Conservation (phyloP, 495 filamentous ascomycete genomes). For the Astrothelium subdiscretum region DNA sequence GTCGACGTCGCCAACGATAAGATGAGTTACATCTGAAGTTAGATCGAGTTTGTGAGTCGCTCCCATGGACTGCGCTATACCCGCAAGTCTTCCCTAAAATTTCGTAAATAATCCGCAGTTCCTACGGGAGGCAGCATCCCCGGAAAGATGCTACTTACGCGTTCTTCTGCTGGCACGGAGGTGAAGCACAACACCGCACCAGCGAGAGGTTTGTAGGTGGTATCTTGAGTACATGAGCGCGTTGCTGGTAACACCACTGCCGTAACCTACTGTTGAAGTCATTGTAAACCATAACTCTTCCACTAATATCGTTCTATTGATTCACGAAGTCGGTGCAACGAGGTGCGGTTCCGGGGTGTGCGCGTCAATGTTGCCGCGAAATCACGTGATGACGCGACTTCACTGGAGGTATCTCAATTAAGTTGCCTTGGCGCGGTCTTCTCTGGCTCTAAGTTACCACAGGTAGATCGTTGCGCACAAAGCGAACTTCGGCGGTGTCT, state of each 20-base stretch:
- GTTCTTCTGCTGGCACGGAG: conserved; percentile 65
- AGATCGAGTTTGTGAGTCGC: conserved; percentile 77
- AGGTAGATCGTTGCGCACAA: too few species aligned
- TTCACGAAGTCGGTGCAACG: not conserved
- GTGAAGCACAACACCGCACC: conserved; percentile 89
- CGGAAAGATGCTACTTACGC: conserved; percentile 43
- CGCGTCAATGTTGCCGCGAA: not conserved
- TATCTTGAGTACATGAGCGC: conserved; percentile 9
- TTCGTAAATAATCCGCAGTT: not conserved
- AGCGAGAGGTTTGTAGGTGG: conserved; percentile 45
- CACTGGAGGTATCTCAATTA: too few species aligned
- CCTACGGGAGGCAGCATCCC: not conserved
- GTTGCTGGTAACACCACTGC: not conserved
- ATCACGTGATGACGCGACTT: not conserved
- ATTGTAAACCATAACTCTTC: not conserved
- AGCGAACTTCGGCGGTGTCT: too few species aligned
- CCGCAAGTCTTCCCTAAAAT: conserved; percentile 54
- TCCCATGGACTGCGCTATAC: conserved; percentile 68
- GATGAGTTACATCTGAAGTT: conserved; percentile 91
- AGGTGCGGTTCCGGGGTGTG: too few species aligned
- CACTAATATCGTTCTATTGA: too few species aligned
- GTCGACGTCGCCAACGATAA: conserved; percentile 76
- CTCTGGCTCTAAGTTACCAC: too few species aligned
- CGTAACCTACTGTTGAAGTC: not conserved
- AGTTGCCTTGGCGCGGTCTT: too few species aligned